phyloP scores from a whole-genome alignment of 495 filamentous ascomycete species.

The Thozetella sp. region DNA sequence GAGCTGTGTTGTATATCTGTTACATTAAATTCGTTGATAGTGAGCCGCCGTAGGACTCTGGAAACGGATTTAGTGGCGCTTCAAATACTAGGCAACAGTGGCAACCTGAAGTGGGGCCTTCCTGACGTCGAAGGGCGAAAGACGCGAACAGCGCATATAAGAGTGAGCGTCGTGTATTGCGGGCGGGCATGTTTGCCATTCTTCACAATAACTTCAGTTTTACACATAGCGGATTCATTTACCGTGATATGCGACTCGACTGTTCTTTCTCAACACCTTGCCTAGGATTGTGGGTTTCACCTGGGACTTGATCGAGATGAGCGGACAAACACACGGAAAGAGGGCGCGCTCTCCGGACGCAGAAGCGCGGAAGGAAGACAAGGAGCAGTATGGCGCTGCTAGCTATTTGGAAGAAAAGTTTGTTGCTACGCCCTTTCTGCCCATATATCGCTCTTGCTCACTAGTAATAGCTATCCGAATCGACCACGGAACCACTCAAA shows the following conservation, averaged over 20 bases:
- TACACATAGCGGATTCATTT: too few species aligned
- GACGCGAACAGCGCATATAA: background rate
- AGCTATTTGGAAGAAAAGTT: constrained; percentile 70
- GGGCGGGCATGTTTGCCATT: background rate
- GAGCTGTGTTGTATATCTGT: too few species aligned
- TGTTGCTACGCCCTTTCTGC: constrained; percentile 5
- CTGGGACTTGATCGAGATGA: too few species aligned
- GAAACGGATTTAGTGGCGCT: too few species aligned
- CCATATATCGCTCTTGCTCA: constrained; percentile 17
- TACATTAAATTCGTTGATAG: too few species aligned
- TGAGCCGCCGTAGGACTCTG: too few species aligned
- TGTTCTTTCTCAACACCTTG: too few species aligned
- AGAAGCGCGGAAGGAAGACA: constrained; percentile 52
- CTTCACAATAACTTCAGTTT: too few species aligned
- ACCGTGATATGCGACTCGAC: too few species aligned
- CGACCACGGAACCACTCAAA: constrained; percentile 77
- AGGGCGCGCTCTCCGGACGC: constrained; percentile 41
- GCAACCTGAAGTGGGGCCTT: background rate
- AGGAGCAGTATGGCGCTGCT: constrained; percentile 46
- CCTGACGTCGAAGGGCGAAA: background rate
- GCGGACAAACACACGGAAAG: constrained; percentile 10
- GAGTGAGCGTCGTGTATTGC: background rate
- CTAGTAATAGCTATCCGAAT: constrained; percentile 69
- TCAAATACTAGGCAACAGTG: background rate
- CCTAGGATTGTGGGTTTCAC: too few species aligned